A percentile compares a stretch with the other conserved stretches of the same genome.
Conservation (phyloP, 306 rosid genomes). For the Acacia confusa region DNA sequence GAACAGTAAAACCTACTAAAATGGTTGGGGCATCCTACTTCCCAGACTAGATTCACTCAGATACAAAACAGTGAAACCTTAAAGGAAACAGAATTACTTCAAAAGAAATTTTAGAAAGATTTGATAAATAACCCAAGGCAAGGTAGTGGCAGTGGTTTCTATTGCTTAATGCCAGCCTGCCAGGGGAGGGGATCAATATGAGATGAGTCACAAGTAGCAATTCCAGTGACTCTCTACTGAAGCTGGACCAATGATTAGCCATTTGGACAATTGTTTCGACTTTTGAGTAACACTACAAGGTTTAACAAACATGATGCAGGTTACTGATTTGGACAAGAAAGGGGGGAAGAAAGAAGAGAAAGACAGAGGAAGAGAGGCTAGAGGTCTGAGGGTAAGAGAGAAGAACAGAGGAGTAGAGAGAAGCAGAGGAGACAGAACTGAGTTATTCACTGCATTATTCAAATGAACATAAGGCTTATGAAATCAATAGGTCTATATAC, state of each 20-base stretch:
- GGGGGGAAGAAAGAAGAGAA: too few relatives aligned
- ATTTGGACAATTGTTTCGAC: background rate
- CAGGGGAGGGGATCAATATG: background rate
- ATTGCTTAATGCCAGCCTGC: background rate
- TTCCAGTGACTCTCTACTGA: background rate
- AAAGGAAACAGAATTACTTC: background rate
- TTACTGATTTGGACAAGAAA: too few relatives aligned
- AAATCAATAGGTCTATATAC: too few relatives aligned
- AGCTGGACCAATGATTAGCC: background rate
- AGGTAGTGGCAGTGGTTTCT: background rate
- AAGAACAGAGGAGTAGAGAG: too few relatives aligned
- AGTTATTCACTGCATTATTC: too few relatives aligned
- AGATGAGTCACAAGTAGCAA: background rate
- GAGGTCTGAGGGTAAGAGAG: too few relatives aligned
- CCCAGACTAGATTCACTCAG: background rate
- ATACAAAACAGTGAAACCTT: background rate
- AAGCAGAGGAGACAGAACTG: too few relatives aligned
- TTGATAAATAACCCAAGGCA: background rate
- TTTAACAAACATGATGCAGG: background rate
- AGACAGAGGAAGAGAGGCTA: too few relatives aligned
- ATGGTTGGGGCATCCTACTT: background rate
- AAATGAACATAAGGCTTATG: too few relatives aligned
- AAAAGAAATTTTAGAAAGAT: background rate
- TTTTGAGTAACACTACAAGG: too few relatives aligned
- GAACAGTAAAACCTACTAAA: background rate